phyloP scores from a whole-genome alignment of 306 rosid genomes.

The Prunus kanzakura region DNA sequence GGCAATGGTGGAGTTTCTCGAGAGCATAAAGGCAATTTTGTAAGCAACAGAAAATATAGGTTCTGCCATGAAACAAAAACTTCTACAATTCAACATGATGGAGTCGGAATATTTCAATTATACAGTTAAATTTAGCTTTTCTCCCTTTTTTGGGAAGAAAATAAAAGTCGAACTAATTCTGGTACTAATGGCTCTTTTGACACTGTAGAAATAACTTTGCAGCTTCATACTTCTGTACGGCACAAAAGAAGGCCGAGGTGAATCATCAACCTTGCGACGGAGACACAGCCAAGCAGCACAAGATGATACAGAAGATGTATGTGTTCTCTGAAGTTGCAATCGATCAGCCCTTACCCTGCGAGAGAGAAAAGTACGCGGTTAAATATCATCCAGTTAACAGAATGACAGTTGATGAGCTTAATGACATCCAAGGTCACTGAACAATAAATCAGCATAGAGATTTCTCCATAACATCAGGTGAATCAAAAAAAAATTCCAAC shows the following conservation, averaged over 20 bases:
- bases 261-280: not conserved
- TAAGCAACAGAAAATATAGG: not conserved
- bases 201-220: constrained; percentile 19
- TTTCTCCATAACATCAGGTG: not conserved
- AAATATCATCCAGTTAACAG: not conserved
- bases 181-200: constrained; percentile 15
- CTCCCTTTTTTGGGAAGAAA: not conserved
- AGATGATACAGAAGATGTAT: constrained; percentile 10
- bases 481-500: not conserved
- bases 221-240: constrained; percentile 15
- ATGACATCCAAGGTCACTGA: not conserved
- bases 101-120: not conserved
- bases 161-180: not conserved
- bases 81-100: constrained; percentile 12
- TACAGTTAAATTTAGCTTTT: constrained; percentile 8
- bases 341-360: constrained; percentile 38
- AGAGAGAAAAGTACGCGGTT: not conserved
- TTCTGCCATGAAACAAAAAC: not conserved
- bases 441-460: not conserved
- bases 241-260: constrained; percentile 21
- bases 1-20: not conserved
- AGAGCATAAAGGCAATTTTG: not conserved
- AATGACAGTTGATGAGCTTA: not conserved
- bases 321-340: not conserved
- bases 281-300: constrained; percentile 12